Evolutionary conservation across 345 rosid genomes (phyloP).

Genomic region (Dipteronia dyeriana): DNA sequence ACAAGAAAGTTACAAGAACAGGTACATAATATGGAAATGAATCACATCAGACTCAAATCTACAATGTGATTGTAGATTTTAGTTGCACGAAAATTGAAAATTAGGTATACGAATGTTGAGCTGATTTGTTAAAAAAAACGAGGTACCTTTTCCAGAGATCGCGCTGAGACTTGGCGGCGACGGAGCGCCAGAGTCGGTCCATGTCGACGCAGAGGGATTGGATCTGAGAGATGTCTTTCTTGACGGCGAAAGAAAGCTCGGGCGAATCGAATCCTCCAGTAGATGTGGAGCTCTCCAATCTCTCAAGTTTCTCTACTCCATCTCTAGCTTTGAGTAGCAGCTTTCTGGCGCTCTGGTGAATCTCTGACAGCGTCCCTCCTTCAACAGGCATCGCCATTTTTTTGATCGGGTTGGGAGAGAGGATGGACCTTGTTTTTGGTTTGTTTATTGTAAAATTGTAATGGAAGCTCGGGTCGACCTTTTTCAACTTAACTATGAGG

Average conservation of each 20-base stretch:
- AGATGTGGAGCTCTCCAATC: slow-evolving; percentile 62
- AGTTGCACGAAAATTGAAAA: too few species aligned
- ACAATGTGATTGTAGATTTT: too few species aligned
- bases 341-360: slow-evolving; percentile 60
- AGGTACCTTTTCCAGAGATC: slow-evolving; percentile 92
- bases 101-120: background rate
- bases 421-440: background rate
- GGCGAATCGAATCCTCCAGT: slow-evolving; percentile 65
- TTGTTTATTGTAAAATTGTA: background rate
- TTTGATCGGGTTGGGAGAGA: background rate
- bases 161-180: slow-evolving; percentile 77
- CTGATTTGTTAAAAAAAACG: background rate
- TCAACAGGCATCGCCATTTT: slow-evolving; percentile 31
- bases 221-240: slow-evolving; percentile 73
- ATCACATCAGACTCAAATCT: background rate
- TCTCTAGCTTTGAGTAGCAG: slow-evolving; percentile 66
- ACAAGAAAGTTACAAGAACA: too few species aligned
- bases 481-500: background rate
- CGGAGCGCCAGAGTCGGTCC: slow-evolving; percentile 86
- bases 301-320: slow-evolving; percentile 84
- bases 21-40: background rate
- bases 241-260: slow-evolving; percentile 66
- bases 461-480: background rate
- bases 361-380: slow-evolving; percentile 72
- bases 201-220: slow-evolving; percentile 74